phyloP scores from a whole-genome alignment of 257 asterid genomes.

The Nicotiana undulata region DNA sequence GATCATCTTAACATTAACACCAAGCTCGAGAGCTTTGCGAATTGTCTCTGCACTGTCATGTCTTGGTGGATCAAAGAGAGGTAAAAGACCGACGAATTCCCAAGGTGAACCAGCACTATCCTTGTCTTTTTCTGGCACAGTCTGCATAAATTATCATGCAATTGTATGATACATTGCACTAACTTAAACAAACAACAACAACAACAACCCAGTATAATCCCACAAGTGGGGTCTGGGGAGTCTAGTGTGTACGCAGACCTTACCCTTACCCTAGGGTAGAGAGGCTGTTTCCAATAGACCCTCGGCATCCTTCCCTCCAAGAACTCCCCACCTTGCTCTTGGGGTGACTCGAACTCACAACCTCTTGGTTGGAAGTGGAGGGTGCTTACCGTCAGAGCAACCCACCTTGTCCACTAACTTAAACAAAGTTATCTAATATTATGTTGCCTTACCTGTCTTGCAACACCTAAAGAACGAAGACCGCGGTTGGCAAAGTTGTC shows the following conservation, averaged over 20 bases:
- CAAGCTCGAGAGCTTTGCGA: conserved; percentile 52
- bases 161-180: not conserved
- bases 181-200: not conserved
- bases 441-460: conserved; percentile 36
- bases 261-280: too few species aligned
- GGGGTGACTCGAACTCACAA: too few species aligned
- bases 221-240: too few species aligned
- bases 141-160: conserved; percentile 16
- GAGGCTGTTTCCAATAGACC: too few species aligned
- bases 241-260: too few species aligned
- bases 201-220: too few species aligned
- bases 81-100: conserved; percentile 63
- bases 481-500: conserved; percentile 62
- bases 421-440: not conserved
- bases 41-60: conserved; percentile 75
- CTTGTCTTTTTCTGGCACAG: conserved; percentile 35
- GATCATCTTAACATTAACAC: conserved; percentile 67
- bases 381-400: too few species aligned
- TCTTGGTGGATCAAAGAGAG: conserved; percentile 66
- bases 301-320: too few species aligned
- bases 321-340: too few species aligned
- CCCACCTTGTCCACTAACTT: too few species aligned
- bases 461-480: conserved; percentile 63
- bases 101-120: conserved; percentile 47
- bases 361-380: too few species aligned